Evolutionary conservation across 169 alveolate genomes (phyloP).

Genomic region (Eimeria tenella): DNA sequence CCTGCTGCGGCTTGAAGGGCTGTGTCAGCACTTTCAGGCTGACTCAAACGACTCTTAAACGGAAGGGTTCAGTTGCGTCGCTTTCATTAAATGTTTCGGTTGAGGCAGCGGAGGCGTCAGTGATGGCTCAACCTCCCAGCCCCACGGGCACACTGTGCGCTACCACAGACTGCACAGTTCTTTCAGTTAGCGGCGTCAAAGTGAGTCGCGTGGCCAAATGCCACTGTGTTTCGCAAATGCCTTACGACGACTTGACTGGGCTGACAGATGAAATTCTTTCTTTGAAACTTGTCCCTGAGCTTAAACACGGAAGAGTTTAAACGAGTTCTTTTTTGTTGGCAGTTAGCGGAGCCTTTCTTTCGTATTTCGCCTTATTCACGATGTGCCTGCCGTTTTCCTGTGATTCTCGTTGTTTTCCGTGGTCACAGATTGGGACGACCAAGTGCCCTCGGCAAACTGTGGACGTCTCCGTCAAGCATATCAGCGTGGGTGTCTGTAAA

Average conservation of each 20-base stretch:
- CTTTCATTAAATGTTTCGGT: not conserved
- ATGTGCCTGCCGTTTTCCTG: not conserved
- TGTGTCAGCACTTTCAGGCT: constrained; percentile 28
- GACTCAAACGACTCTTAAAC: not conserved
- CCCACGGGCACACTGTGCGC: constrained; percentile 18
- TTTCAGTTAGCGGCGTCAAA: constrained; percentile 39
- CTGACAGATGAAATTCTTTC: no score
- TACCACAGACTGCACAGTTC: constrained; percentile 65
- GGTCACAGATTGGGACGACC: constrained; percentile 42
- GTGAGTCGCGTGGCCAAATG: not conserved
- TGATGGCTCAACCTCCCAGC: constrained; percentile 59
- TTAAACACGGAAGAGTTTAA: no score
- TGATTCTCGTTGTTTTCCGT: not conserved
- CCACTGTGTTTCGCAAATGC: no score
- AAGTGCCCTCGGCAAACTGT: constrained; percentile 42
- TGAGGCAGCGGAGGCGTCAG: constrained; percentile 66
- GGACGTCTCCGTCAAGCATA: constrained; percentile 29
- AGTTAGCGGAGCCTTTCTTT: no score
- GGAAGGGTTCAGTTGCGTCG: constrained; percentile 9
- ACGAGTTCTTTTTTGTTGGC: no score
- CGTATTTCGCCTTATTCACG: no score
- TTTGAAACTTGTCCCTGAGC: no score
- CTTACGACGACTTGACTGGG: no score
- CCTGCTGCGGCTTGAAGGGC: constrained; percentile 64
- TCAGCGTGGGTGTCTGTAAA: constrained; percentile 61